phyloP scores from a whole-genome alignment of 192 early-diverging fungal species.

The Coemansia sp. region DNA sequence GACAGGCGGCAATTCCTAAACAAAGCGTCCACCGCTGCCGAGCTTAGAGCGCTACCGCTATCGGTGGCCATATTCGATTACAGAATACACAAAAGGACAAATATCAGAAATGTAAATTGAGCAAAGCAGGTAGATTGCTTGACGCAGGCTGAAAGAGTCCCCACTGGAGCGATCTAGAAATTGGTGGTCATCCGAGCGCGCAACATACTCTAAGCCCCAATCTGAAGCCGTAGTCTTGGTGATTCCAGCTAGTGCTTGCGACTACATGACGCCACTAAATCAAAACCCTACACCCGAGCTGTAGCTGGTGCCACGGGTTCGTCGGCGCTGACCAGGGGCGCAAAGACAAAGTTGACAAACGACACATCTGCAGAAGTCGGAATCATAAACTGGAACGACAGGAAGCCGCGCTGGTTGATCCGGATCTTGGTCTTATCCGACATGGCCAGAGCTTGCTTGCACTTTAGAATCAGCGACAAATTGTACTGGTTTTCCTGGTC shows the following conservation, averaged over 20 bases:
- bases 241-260: too few species aligned
- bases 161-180: too few species aligned
- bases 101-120: constrained; percentile 1
- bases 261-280: neutral
- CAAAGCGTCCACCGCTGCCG: constrained; percentile 26
- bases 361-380: constrained; percentile 47
- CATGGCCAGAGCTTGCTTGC: constrained; percentile 51
- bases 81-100: neutral
- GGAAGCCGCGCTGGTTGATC: constrained; percentile 55
- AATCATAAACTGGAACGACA: constrained; percentile 59
- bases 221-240: too few species aligned
- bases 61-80: neutral
- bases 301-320: constrained; percentile 1
- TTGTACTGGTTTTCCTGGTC: constrained; percentile 51
- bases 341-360: constrained; percentile 51
- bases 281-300: neutral
- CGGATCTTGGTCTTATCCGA: constrained; percentile 57
- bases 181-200: too few species aligned
- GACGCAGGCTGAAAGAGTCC: too few species aligned
- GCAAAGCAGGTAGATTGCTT: neutral
- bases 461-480: constrained; percentile 42
- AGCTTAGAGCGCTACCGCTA: neutral
- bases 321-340: constrained; percentile 32
- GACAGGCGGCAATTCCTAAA: constrained; percentile 32
- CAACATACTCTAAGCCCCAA: too few species aligned